These are phyloP conservation scores for Arabidopsis lyrata DNA, from an alignment of 441 rosid species.

Conservation along the genomic window DNA sequence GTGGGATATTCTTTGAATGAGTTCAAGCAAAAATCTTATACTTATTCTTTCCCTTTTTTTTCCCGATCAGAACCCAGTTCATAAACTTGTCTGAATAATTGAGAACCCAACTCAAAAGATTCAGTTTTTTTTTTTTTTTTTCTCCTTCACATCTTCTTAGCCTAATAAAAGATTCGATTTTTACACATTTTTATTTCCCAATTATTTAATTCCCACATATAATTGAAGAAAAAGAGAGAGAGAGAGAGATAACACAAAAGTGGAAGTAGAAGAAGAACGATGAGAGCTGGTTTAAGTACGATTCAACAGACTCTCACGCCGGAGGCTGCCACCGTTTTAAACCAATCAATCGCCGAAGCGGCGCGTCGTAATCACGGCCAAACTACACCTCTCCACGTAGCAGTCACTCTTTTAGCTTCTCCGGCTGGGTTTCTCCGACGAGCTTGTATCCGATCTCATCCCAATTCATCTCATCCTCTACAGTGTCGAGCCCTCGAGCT, in stretches of 20 bases:
- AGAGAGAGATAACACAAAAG: neutral
- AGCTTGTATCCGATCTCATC: constrained; percentile 95
- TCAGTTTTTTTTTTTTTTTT: constrained; percentile 32
- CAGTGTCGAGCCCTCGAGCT: constrained; percentile 99
- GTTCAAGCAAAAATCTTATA: constrained; percentile 36
- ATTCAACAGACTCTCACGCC: constrained; percentile 97
- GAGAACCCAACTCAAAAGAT: constrained; percentile 43
- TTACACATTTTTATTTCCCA: neutral
- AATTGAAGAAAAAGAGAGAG: constrained; percentile 44
- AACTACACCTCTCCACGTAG: constrained; percentile 96
- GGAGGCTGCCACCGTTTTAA: constrained; percentile 89
- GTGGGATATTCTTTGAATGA: constrained; percentile 39
- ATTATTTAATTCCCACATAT: constrained; percentile 21
- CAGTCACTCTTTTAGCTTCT: constrained; percentile 74
- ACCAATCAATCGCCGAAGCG: constrained; percentile 94
- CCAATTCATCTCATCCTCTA: constrained; percentile 92
- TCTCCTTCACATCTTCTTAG: neutral
- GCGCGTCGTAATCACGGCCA: constrained; percentile 90
- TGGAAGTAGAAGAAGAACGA: constrained; percentile 33
- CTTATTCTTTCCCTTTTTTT: constrained; percentile 5
- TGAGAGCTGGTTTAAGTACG: constrained; percentile 95
- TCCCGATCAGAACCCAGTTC: constrained; percentile 30
- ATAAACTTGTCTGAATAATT: constrained; percentile 34
- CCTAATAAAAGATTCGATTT: constrained; percentile 33
- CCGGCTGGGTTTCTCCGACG: constrained; percentile 88